A percentile compares a stretch with the other conserved stretches of the same genome.
Conservation (phyloP, 805 yeast genomes). For the Zygosaccharomyces gambellarensis region DNA sequence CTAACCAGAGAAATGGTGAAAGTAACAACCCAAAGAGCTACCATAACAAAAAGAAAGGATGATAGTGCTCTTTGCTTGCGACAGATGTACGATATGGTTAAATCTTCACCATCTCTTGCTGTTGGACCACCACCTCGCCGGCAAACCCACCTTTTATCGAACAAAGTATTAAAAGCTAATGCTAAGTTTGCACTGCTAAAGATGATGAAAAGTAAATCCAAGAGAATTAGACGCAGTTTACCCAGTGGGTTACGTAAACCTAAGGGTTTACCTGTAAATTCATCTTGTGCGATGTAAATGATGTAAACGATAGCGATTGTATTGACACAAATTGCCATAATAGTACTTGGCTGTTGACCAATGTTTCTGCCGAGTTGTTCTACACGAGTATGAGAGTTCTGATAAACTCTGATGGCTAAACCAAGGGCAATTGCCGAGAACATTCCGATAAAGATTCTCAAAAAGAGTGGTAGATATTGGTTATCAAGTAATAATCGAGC, state of each 20-base stretch:
- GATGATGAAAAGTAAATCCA: slow-evolving; percentile 83
- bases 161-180: slow-evolving; percentile 76
- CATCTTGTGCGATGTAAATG: slow-evolving; percentile 81
- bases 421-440: slow-evolving; percentile 67
- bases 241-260: slow-evolving; percentile 84
- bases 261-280: slow-evolving; percentile 84
- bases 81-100: slow-evolving; percentile 54
- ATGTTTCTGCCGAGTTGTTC: slow-evolving; percentile 31
- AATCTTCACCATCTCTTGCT: slow-evolving; percentile 16
- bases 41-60: slow-evolving; percentile 67
- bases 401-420: slow-evolving; percentile 57
- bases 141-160: slow-evolving; percentile 81
- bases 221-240: slow-evolving; percentile 72
- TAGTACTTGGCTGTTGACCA: slow-evolving; percentile 79
- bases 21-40: slow-evolving; percentile 79
- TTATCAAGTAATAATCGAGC: slow-evolving; percentile 59
- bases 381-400: slow-evolving; percentile 31
- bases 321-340: slow-evolving; percentile 87
- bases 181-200: slow-evolving; percentile 85
- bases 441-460: slow-evolving; percentile 55
- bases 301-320: slow-evolving; percentile 72
- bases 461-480: slow-evolving; percentile 74
- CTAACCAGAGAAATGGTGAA: slow-evolving; percentile 79
- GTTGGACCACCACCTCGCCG: slow-evolving; percentile 18
- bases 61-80: slow-evolving; percentile 72